Percentiles rank a stretch among this genome's conserved stretches.
These are phyloP conservation scores for Lentinula aciculospora DNA, from an alignment of 768 basidiomycete species.

Conservation along the genomic window DNA sequence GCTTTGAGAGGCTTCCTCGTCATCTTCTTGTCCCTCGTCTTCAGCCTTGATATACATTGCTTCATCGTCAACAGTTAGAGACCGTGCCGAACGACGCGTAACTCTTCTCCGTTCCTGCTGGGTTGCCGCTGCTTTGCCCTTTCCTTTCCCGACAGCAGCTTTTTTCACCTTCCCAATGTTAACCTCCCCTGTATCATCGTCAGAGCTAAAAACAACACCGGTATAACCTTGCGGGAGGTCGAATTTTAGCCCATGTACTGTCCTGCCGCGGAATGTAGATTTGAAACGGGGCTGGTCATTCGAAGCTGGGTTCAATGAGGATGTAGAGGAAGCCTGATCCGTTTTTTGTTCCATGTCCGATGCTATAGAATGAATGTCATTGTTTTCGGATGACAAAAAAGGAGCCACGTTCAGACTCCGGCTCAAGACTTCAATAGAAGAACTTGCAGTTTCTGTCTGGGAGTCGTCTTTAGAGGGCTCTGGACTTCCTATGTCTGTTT, in stretches of 20 bases:
- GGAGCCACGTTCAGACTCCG: neutral
- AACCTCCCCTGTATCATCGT: slow-evolving; percentile 13
- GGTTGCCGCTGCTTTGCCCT: slow-evolving; percentile 6
- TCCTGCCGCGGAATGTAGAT: slow-evolving; percentile 73
- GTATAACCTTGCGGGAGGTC: slow-evolving; percentile 60
- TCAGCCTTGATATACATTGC: slow-evolving; percentile 20
- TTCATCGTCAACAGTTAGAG: slow-evolving; percentile 15
- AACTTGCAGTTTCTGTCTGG: neutral
- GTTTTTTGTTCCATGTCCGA: neutral
- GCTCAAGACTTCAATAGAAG: neutral
- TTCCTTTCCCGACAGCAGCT: slow-evolving; percentile 5
- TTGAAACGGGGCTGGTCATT: slow-evolving; percentile 32
- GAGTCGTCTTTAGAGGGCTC: neutral
- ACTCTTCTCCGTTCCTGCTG: neutral
- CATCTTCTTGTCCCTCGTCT: slow-evolving; percentile 23
- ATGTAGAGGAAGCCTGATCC: slow-evolving; percentile 1
- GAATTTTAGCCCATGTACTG: slow-evolving; percentile 60
- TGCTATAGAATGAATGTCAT: neutral
- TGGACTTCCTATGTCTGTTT: slow-evolving; percentile 23
- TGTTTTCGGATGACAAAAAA: neutral
- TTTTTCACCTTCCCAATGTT: slow-evolving; percentile 10
- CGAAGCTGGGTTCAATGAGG: neutral
- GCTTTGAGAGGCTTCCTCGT: slow-evolving; percentile 19
- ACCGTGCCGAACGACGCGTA: slow-evolving; percentile 20
- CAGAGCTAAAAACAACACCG: slow-evolving; percentile 53